Evolutionary conservation across 2,329 filamentous ascomycete species (phyloP).

Genomic region (Botrytis galanthina): DNA sequence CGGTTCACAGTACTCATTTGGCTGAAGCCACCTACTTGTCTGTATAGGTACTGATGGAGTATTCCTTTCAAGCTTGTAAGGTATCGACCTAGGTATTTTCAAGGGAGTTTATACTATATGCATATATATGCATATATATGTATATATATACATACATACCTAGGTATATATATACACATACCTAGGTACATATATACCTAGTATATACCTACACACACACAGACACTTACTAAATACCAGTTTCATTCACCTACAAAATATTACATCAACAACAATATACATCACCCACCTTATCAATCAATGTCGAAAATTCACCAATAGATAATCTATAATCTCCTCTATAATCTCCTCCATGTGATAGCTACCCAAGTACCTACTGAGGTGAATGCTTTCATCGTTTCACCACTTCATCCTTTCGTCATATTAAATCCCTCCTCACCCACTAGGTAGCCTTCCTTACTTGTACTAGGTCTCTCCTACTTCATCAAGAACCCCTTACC

Average conservation of each 20-base stretch:
- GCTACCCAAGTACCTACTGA: neutral
- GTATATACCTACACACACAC: no score
- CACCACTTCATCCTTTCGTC: neutral
- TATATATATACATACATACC: no score
- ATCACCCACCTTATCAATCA: neutral
- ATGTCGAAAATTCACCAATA: neutral
- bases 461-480: neutral
- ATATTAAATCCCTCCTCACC: neutral
- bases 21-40: neutral
- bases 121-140: no score
- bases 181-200: no score
- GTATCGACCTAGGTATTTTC: no score
- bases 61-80: no score
- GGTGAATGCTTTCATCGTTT: neutral
- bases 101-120: no score
- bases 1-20: neutral
- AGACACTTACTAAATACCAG: neutral
- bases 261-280: neutral
- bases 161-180: no score
- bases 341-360: no score
- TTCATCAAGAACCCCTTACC: conserved; percentile 6
- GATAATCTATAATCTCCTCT: no score
- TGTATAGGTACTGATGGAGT: neutral
- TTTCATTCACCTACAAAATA: no score
- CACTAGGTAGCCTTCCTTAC: neutral